These are phyloP conservation scores for Exutisphaerella laricina DNA, from an alignment of 2,329 filamentous ascomycete genomes.

Conservation along the genomic window DNA sequence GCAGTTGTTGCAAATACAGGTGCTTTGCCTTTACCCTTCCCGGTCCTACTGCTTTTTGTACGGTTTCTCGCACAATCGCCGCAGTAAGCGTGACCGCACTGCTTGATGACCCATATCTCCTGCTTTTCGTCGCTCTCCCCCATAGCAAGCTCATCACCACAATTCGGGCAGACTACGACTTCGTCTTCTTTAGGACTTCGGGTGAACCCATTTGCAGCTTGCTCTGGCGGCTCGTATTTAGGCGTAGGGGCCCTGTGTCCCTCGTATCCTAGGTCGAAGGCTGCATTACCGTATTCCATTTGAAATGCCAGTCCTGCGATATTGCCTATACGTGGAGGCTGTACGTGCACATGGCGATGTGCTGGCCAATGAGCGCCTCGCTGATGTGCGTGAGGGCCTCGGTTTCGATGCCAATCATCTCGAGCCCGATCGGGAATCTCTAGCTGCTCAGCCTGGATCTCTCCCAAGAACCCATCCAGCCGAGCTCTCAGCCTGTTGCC, in stretches of 20 bases:
- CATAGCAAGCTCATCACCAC: conserved; percentile 74
- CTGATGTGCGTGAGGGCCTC: neutral
- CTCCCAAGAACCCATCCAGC: neutral
- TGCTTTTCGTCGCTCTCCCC: conserved; percentile 64
- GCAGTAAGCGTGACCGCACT: conserved; percentile 75
- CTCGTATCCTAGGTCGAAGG: conserved; percentile 40
- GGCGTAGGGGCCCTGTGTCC: conserved; percentile 31
- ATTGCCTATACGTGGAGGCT: neutral
- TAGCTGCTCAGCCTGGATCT: neutral
- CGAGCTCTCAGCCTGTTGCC: conserved; percentile 2
- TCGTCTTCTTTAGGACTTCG: conserved; percentile 67
- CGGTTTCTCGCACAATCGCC: conserved; percentile 46
- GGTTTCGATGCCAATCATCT: neutral
- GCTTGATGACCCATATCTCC: conserved; percentile 87
- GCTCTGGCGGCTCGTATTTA: conserved; percentile 58
- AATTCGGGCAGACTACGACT: conserved; percentile 77
- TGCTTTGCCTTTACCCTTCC: conserved; percentile 37
- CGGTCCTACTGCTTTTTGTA: conserved; percentile 13
- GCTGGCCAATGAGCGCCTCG: neutral
- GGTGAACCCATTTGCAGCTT: conserved; percentile 71
- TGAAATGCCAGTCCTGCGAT: conserved; percentile 1
- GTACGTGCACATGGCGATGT: neutral
- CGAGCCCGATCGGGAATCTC: neutral
- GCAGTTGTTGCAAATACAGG: conserved; percentile 8
- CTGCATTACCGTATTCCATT: conserved; percentile 39